phyloP scores from a whole-genome alignment of 768 basidiomycete species.

The Auricularia sp. region DNA sequence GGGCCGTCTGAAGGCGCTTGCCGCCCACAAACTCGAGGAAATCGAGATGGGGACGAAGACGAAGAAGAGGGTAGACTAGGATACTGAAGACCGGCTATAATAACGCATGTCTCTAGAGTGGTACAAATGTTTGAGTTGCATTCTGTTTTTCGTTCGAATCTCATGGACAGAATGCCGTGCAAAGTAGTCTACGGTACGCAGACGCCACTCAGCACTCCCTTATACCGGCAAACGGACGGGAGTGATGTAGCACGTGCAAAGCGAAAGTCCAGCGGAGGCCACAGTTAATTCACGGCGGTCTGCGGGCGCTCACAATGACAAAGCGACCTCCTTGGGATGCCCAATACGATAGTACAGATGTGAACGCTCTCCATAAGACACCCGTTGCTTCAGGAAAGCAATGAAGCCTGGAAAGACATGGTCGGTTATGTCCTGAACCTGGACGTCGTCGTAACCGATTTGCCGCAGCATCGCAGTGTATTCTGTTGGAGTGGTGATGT shows the following conservation, averaged over 20 bases:
- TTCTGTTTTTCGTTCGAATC: no score
- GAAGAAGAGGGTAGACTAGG: slow-evolving; percentile 52
- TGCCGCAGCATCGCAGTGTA: slow-evolving; percentile 35
- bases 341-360: slow-evolving; percentile 27
- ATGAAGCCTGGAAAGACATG: slow-evolving; percentile 52
- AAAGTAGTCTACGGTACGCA: no score
- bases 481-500: slow-evolving; percentile 35
- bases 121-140: no score
- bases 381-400: slow-evolving; percentile 35
- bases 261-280: no score
- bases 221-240: no score
- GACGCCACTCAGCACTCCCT: no score
- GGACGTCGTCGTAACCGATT: slow-evolving; percentile 44
- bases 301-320: slow-evolving; percentile 30
- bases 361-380: slow-evolving; percentile 35
- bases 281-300: slow-evolving; percentile 3
- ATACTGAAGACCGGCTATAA: slow-evolving; percentile 4
- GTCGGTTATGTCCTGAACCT: slow-evolving; percentile 44
- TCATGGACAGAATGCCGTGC: no score
- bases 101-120: slow-evolving; percentile 7
- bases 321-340: slow-evolving; percentile 33
- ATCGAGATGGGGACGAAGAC: slow-evolving; percentile 74
- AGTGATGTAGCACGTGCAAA: no score
- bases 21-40: slow-evolving; percentile 42
- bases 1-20: slow-evolving; percentile 19